Evolutionary conservation across 2,329 filamentous ascomycete genomes (phyloP).

Genomic region (Metarhizium sp.): DNA sequence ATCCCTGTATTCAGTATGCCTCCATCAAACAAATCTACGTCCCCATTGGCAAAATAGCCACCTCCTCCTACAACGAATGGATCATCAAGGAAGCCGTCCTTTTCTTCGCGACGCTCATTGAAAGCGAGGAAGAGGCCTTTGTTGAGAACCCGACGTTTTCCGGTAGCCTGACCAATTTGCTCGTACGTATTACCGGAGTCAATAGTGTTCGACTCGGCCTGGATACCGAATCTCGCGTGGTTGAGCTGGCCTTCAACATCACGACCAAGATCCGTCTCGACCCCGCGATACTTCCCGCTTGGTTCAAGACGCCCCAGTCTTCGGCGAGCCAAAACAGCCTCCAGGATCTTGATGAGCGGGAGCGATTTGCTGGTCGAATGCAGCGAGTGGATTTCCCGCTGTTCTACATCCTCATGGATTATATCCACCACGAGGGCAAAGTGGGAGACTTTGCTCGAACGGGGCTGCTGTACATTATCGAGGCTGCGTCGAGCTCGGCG

Average conservation of each 20-base stretch:
- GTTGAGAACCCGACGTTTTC: constrained; percentile 82
- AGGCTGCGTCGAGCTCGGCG: constrained; percentile 76
- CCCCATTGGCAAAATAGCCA: constrained; percentile 80
- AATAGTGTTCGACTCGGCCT: constrained; percentile 64
- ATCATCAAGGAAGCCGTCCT: constrained; percentile 77
- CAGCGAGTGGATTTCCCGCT: constrained; percentile 90
- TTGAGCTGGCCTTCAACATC: constrained; percentile 91
- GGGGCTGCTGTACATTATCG: constrained; percentile 89
- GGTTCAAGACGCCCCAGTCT: constrained; percentile 63
- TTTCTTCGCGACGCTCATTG: constrained; percentile 85
- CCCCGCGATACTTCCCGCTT: constrained; percentile 76
- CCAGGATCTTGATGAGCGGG: constrained; percentile 50
- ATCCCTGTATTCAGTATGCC: constrained; percentile 84
- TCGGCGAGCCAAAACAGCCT: constrained; percentile 21
- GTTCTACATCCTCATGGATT: constrained; percentile 92
- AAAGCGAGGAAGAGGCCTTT: constrained; percentile 94
- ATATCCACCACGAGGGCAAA: constrained; percentile 90
- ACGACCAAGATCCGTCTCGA: constrained; percentile 91
- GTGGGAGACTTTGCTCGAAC: constrained; percentile 94
- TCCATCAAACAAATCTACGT: constrained; percentile 82
- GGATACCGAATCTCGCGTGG: constrained; percentile 79
- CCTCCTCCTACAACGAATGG: constrained; percentile 73
- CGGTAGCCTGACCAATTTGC: constrained; percentile 74
- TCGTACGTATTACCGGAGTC: constrained; percentile 67
- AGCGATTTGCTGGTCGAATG: constrained; percentile 73